phyloP scores from a whole-genome alignment of 2,329 filamentous ascomycete species.

The Fusarium decemcellulare region DNA sequence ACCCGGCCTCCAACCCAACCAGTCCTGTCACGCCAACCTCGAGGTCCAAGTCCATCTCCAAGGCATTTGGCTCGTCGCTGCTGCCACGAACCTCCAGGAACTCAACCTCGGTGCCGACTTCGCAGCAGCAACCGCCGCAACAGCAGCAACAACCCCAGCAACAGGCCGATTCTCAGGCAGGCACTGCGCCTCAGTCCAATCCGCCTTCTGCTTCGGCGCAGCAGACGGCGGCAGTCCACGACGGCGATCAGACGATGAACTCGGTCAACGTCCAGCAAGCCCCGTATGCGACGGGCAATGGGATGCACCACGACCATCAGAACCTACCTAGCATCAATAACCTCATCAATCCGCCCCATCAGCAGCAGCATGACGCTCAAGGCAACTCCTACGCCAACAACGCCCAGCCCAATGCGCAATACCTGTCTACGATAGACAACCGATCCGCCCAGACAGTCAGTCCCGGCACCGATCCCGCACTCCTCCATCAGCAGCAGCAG shows the following conservation, averaged over 20 bases:
- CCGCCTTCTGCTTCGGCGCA: slow-evolving; percentile 35
- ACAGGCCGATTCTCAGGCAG: slow-evolving; percentile 43
- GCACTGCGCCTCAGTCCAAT: slow-evolving; percentile 35
- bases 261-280: slow-evolving; percentile 47
- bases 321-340: slow-evolving; percentile 87
- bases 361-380: slow-evolving; percentile 58
- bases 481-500: slow-evolving; percentile 56
- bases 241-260: slow-evolving; percentile 46
- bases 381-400: slow-evolving; percentile 50
- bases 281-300: slow-evolving; percentile 45
- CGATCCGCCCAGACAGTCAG: slow-evolving; percentile 52
- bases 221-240: slow-evolving; percentile 31
- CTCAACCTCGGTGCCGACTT: slow-evolving; percentile 45
- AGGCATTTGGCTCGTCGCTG: slow-evolving; percentile 61
- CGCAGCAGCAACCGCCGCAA: slow-evolving; percentile 21
- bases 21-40: slow-evolving; percentile 73
- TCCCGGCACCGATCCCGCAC: slow-evolving; percentile 55
- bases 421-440: slow-evolving; percentile 45
- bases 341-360: slow-evolving; percentile 74
- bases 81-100: slow-evolving; percentile 52
- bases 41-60: slow-evolving; percentile 59
- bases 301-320: slow-evolving; percentile 65
- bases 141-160: slow-evolving; percentile 39
- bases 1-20: slow-evolving; percentile 76
- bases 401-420: slow-evolving; percentile 43